Conservation (phyloP, 805 yeast species). For the Kodamaea neixiangensis region DNA sequence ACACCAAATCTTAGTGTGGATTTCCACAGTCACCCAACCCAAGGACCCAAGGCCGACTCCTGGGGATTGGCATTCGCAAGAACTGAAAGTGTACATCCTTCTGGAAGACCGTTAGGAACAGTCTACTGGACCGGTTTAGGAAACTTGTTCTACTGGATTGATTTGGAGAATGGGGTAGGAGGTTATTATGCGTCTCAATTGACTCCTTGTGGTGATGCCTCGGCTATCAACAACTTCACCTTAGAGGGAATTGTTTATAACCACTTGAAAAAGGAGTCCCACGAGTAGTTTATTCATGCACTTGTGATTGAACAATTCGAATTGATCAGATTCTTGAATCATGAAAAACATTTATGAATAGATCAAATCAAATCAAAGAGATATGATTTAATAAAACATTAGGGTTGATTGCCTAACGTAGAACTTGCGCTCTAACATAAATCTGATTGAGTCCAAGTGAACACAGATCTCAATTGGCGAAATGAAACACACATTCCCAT, state of each 20-base stretch:
- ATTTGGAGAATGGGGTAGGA: constrained; percentile 34
- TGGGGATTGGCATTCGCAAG: constrained; percentile 9
- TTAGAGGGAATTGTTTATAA: constrained; percentile 28
- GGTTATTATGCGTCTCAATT: constrained; percentile 44
- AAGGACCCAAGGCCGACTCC: background rate
- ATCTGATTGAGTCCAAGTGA: too few species aligned
- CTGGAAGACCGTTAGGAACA: constrained; percentile 38
- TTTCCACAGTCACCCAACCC: background rate
- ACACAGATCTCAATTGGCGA: too few species aligned
- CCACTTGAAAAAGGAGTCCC: constrained; percentile 11
- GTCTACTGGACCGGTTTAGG: constrained; percentile 44
- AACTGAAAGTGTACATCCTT: constrained; percentile 22
- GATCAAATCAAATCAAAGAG: too few species aligned
- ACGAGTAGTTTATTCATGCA: background rate
- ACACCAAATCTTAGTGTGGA: background rate
- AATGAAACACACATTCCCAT: too few species aligned
- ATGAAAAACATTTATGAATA: too few species aligned
- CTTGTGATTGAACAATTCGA: background rate
- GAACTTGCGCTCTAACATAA: too few species aligned
- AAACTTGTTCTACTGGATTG: constrained; percentile 43
- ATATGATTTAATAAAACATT: too few species aligned
- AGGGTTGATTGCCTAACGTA: too few species aligned
- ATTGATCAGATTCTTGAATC: background rate
- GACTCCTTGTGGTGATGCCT: constrained; percentile 31
- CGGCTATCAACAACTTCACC: constrained; percentile 19